Percentiles rank a stretch among this genome's conserved stretches.
Conservation (phyloP, 805 yeast genomes). For the Phaffomyces antillensis region DNA sequence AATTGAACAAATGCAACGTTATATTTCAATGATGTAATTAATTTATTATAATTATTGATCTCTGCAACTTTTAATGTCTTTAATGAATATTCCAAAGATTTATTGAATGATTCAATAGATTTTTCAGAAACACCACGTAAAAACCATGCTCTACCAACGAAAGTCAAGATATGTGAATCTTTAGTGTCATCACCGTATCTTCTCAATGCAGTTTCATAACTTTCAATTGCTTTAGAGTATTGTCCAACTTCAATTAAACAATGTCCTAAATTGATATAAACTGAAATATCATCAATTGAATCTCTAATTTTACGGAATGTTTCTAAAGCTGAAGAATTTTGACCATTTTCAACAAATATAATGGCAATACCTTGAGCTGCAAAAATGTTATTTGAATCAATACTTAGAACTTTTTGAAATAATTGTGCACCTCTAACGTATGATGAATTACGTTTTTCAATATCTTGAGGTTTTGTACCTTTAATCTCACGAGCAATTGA, state of each 20-base stretch:
- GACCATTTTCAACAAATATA: constrained; percentile 78
- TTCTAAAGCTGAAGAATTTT: constrained; percentile 70
- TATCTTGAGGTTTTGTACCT: constrained; percentile 36
- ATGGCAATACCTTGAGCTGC: constrained; percentile 98
- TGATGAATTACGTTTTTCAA: constrained; percentile 60
- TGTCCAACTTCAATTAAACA: constrained; percentile 78
- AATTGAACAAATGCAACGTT: constrained; percentile 80
- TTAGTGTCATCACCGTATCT: constrained; percentile 52
- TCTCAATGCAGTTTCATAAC: constrained; percentile 72
- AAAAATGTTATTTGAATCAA: constrained; percentile 81
- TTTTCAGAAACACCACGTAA: constrained; percentile 66
- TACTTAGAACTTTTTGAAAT: constrained; percentile 76
- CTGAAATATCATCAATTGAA: constrained; percentile 75
- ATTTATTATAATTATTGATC: constrained; percentile 26
- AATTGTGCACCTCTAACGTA: constrained; percentile 88
- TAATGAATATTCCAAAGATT: constrained; percentile 55
- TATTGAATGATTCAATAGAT: constrained; percentile 50
- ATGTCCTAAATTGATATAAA: constrained; percentile 83
- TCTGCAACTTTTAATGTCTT: constrained; percentile 40
- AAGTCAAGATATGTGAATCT: constrained; percentile 60
- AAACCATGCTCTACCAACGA: constrained; percentile 86
- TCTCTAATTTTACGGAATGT: constrained; percentile 86
- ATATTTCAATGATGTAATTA: constrained; percentile 48
- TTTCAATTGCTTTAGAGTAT: constrained; percentile 79
- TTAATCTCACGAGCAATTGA: constrained; percentile 73